phyloP scores from a whole-genome alignment of 1,284 basidiomycete species.

The Papiliotrema flavescens region DNA sequence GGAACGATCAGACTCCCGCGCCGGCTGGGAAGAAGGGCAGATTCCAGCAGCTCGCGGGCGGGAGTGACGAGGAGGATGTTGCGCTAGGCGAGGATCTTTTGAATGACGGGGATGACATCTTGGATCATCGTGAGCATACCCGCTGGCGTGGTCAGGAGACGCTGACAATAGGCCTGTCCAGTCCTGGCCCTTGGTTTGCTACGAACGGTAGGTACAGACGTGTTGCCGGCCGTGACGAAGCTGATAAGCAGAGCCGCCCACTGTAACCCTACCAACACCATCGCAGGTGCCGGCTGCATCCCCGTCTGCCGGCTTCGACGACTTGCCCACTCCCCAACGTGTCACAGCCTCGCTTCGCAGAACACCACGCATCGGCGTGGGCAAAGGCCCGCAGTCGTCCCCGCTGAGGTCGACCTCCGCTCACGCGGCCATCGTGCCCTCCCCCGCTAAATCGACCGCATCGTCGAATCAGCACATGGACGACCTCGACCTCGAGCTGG shows the following conservation, averaged over 20 bases:
- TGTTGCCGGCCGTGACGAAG: not conserved
- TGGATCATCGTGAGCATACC: constrained; percentile 10
- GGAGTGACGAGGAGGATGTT: constrained; percentile 33
- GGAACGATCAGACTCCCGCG: constrained; percentile 26
- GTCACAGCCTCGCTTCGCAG: constrained; percentile 2
- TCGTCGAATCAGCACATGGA: constrained; percentile 8
- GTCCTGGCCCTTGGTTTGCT: not conserved
- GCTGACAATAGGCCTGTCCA: constrained; percentile 2
- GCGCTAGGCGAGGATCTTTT: constrained; percentile 8
- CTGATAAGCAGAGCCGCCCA: constrained; percentile 6
- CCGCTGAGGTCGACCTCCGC: too few species aligned
- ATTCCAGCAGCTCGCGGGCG: constrained; percentile 28
- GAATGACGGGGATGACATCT: constrained; percentile 9
- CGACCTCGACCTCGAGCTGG: constrained; percentile 22
- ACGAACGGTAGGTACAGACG: not conserved
- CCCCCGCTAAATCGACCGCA: constrained; percentile 15
- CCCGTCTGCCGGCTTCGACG: constrained; percentile 21
- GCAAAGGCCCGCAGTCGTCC: not conserved
- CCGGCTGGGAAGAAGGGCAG: constrained; percentile 34
- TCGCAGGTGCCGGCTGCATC: constrained; percentile 12
- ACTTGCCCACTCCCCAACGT: constrained; percentile 14
- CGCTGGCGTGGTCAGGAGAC: not conserved
- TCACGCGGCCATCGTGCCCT: not conserved
- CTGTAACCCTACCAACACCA: not conserved
- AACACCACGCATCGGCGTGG: constrained; percentile 10